These are phyloP conservation scores for Amylocarpus encephaloides DNA, from an alignment of 2,329 filamentous ascomycete genomes.

Conservation along the genomic window DNA sequence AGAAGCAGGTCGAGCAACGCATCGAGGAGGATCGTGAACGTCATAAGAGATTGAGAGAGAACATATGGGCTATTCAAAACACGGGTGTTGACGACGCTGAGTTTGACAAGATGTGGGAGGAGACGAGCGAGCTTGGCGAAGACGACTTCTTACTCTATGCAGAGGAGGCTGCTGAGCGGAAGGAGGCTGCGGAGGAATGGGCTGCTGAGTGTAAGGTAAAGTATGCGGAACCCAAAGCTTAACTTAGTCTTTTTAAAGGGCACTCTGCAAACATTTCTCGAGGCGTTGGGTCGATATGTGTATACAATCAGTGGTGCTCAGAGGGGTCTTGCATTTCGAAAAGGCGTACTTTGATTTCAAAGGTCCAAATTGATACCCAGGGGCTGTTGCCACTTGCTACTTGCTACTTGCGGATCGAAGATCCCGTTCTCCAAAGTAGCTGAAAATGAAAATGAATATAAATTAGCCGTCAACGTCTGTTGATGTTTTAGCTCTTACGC, in stretches of 20 bases:
- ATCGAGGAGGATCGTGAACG: constrained; percentile 95
- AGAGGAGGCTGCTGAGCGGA: constrained; percentile 55
- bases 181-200: constrained; percentile 22
- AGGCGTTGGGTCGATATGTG: no score
- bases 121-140: constrained; percentile 77
- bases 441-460: no score
- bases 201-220: constrained; percentile 20
- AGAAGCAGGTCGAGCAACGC: constrained; percentile 85
- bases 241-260: background rate
- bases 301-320: no score
- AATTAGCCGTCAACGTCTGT: no score
- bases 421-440: no score
- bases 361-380: no score
- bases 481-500: no score
- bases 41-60: constrained; percentile 86
- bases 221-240: constrained; percentile 1
- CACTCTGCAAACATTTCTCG: no score
- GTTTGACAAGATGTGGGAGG: constrained; percentile 77
- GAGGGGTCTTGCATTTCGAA: no score
- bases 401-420: no score
- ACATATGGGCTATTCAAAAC: constrained; percentile 80
- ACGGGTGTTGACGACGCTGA: constrained; percentile 52
- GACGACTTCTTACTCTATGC: constrained; percentile 73
- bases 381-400: no score
- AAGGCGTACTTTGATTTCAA: no score